Evolutionary conservation across 2,329 filamentous ascomycete species (phyloP), one percentile per base, ranked within the genome.

Genomic region (Fusarium sp.): DNA sequence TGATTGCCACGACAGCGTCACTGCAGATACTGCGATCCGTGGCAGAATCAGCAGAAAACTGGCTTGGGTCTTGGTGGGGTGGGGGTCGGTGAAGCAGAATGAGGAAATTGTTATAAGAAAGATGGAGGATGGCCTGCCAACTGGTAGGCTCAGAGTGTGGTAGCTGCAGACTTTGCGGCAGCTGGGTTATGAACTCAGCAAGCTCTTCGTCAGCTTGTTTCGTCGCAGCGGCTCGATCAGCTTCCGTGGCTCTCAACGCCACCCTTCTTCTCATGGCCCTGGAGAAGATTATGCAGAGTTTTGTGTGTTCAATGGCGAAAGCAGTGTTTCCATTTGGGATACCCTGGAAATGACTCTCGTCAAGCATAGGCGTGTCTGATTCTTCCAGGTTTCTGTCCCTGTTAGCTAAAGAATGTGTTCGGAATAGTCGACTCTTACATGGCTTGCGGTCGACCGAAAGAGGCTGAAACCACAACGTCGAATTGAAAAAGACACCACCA

Each of bases 391-490:
- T 82, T 61, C 78, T 78, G 48, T 25, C n/a, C 26, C 18, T 16
- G 30, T 52, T 42, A 53, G 45, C 28, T 16, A 34, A 16, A 26
- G 37, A 30, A 30, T 28, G 52, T 19, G 18, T 45, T 39, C 34
- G 18, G 34, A 37, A 37, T 13, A 23, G 13, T 19, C 18, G 23
- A n/a, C 19, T 74, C 77, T 74, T 55, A 78, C 77, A 87, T 83
- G 21, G 83, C 81, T 70, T 84, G 82, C 19, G 85, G 85, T 50
- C 85, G 80, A 39, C 85, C 85, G 72, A 86, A 83, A 18, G 79
- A 74, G 13, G 77, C 66, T 0, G 80, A 78, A 6, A 80, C 67
- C 48, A 81, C 52, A 6, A 80, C 77, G 54, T 82, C 81, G 37
- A 78, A 78, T 61, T 82, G 80, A 43, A 81, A 79, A 6, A 82